Evolutionary conservation across 352 stramenopile species (phyloP).

Genomic region (Phytophthora multivora): DNA sequence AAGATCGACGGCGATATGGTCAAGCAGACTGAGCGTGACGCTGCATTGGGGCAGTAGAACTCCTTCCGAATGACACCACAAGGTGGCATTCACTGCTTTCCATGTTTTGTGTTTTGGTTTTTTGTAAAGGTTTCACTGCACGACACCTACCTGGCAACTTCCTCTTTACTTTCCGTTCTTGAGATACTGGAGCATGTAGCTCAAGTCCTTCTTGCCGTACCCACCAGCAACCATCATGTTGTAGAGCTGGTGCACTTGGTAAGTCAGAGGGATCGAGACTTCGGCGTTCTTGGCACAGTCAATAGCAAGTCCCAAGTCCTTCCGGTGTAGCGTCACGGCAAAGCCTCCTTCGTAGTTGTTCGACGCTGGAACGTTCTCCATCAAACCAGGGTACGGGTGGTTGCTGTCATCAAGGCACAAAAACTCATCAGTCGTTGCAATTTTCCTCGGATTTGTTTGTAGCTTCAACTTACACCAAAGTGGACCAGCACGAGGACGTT

Average conservation of each 20-base stretch:
- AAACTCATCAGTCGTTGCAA: neutral
- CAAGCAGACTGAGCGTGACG: conserved; percentile 83
- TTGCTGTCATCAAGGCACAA: conserved; percentile 37
- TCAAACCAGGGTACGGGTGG: conserved; percentile 95
- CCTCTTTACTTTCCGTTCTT: conserved; percentile 65
- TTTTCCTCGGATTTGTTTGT: neutral
- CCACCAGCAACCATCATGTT: conserved; percentile 82
- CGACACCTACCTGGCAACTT: conserved; percentile 20
- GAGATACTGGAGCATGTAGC: conserved; percentile 85
- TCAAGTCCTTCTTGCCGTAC: conserved; percentile 87
- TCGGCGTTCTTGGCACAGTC: conserved; percentile 88
- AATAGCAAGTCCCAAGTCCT: conserved; percentile 96
- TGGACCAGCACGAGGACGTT: conserved; percentile 97
- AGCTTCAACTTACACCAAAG: conserved; percentile 81
- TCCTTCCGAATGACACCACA: neutral
- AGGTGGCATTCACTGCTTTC: conserved; percentile 20
- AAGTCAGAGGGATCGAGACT: conserved; percentile 79
- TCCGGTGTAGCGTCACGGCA: conserved; percentile 93
- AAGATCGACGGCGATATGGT: conserved; percentile 91
- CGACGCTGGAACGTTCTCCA: conserved; percentile 88
- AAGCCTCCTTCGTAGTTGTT: conserved; percentile 93
- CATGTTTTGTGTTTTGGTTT: conserved; percentile 12
- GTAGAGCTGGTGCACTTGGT: conserved; percentile 77
- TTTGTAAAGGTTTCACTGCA: conserved; percentile 15
- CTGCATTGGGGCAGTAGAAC: conserved; percentile 58